A percentile compares a stretch with the other conserved stretches of the same genome.
phyloP scores from a whole-genome alignment of 805 yeast genomes.

The Starmera quercuum region DNA sequence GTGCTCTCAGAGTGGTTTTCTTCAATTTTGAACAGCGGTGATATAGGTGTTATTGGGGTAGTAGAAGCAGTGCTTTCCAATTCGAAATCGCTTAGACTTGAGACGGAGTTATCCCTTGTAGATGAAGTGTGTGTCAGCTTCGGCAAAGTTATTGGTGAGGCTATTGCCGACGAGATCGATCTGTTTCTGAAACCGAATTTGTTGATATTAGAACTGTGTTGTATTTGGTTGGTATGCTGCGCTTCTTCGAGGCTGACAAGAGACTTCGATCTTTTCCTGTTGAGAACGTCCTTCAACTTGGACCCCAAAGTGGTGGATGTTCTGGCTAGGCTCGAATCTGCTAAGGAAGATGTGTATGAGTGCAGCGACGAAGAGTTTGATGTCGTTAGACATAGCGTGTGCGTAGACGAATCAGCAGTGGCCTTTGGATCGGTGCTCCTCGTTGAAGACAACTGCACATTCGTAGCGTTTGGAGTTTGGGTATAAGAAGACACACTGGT shows the following conservation, averaged over 20 bases:
- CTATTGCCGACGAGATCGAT: conserved; percentile 1
- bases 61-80: conserved; percentile 3
- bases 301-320: conserved; percentile 2
- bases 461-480: no score
- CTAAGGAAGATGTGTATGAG: conserved; percentile 16
- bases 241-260: background rate
- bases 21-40: conserved; percentile 15
- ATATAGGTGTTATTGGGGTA: conserved; percentile 4
- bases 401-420: background rate
- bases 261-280: conserved; percentile 11
- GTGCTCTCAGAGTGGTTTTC: conserved; percentile 7
- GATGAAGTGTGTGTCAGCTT: background rate
- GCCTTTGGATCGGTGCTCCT: background rate
- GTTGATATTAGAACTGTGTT: background rate
- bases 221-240: background rate
- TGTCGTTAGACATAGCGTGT: conserved; percentile 8
- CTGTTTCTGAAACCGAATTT: background rate
- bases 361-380: conserved; percentile 16
- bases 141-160: background rate
- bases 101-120: conserved; percentile 18
- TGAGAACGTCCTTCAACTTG: conserved; percentile 6
- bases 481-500: no score
- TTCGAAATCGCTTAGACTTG: conserved; percentile 16
- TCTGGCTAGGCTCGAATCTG: conserved; percentile 6
- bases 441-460: background rate